These are phyloP conservation scores for Porodaedalea pini DNA, from an alignment of 1,284 basidiomycete species.

Conservation along the genomic window DNA sequence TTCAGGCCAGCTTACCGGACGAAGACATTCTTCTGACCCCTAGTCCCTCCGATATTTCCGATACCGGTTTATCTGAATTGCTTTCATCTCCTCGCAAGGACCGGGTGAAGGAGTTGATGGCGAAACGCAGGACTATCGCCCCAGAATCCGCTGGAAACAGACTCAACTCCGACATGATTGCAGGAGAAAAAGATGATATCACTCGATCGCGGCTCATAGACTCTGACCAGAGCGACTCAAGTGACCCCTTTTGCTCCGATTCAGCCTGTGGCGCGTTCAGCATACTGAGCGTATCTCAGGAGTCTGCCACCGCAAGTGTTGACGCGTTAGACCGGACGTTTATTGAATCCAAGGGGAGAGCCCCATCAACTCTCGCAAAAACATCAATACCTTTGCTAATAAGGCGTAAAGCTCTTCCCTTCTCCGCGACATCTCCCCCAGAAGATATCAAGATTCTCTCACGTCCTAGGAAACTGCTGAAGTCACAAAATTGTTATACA, in stretches of 20 bases:
- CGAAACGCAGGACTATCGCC: background rate
- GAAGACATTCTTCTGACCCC: conserved; percentile 9
- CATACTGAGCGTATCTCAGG: no score
- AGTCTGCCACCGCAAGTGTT: background rate
- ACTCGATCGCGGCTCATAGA: background rate
- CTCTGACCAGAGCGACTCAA: no score
- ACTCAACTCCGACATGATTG: background rate
- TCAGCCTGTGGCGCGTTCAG: background rate
- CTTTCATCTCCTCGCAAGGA: conserved; percentile 4
- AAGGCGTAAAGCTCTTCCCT: background rate
- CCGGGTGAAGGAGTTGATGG: conserved; percentile 5
- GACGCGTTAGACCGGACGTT: background rate
- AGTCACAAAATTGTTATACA: background rate
- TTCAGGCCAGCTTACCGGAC: background rate
- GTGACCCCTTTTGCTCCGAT: background rate
- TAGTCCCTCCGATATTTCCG: conserved; percentile 20
- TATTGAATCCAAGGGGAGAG: background rate
- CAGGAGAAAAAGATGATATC: background rate
- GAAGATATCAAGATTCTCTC: background rate
- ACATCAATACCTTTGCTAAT: background rate
- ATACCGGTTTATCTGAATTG: conserved; percentile 6
- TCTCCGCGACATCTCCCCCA: background rate
- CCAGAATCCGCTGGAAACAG: background rate
- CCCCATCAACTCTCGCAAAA: background rate
- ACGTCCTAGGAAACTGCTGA: background rate